phyloP scores from a whole-genome alignment of 2,329 filamentous ascomycete species.

The Thielaviopsis populi region DNA sequence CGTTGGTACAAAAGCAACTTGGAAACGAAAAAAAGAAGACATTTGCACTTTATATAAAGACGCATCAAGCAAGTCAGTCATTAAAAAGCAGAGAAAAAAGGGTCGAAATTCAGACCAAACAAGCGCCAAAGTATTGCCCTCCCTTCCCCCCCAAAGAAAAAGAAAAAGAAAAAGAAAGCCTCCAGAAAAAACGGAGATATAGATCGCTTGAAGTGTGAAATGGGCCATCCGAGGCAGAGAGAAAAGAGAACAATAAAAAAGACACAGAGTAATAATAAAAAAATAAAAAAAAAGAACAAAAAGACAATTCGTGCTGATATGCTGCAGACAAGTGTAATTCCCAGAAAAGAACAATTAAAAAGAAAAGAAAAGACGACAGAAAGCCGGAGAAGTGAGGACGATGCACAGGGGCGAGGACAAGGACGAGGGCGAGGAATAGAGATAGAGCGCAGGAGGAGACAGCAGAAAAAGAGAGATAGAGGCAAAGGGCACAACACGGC shows the following conservation, averaged over 20 bases:
- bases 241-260: conserved; percentile 3
- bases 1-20: background rate
- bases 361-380: conserved; percentile 18
- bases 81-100: background rate
- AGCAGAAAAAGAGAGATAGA: background rate
- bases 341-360: conserved; percentile 19
- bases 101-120: background rate
- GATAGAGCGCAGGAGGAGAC: background rate
- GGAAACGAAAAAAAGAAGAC: background rate
- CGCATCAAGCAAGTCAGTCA: conserved; percentile 4
- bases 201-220: conserved; percentile 1
- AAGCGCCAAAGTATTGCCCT: conserved; percentile 1
- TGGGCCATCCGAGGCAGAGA: background rate
- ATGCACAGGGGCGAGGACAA: background rate
- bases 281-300: conserved; percentile 2
- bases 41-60: background rate
- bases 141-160: background rate
- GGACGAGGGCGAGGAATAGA: background rate
- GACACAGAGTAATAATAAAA: background rate
- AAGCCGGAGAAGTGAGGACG: background rate
- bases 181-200: conserved; percentile 7
- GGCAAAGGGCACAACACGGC: background rate
- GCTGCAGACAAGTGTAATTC: background rate
- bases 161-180: background rate
- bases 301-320: background rate